Evolutionary conservation across 805 yeast genomes (phyloP).

Genomic region (Sugiyamaella lignohabitans): DNA sequence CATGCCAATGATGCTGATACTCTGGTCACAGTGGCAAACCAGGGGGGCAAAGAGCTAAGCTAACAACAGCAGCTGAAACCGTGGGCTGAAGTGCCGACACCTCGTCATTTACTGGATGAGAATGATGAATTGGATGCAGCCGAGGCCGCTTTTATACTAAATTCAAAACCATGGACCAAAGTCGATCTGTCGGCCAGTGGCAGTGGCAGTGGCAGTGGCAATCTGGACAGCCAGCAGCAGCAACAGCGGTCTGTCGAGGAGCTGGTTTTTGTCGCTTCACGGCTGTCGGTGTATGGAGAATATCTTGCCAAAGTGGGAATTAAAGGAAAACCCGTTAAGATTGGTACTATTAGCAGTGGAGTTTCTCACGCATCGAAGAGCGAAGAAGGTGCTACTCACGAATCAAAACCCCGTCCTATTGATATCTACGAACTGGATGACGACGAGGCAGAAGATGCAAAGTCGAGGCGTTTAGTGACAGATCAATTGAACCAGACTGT

Average conservation of each 20-base stretch:
- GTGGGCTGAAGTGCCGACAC: slow-evolving; percentile 42
- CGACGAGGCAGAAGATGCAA: slow-evolving; percentile 4
- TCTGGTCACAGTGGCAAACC: too few species aligned
- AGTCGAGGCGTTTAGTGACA: not conserved
- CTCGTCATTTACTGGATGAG: slow-evolving; percentile 48
- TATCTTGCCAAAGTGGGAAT: not conserved
- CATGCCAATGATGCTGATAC: too few species aligned
- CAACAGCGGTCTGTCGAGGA: slow-evolving; percentile 4
- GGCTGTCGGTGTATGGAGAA: slow-evolving; percentile 12
- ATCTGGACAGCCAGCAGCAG: not conserved
- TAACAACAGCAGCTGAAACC: slow-evolving; percentile 28
- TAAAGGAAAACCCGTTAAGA: not conserved
- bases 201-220: not conserved
- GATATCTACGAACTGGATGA: slow-evolving; percentile 18
- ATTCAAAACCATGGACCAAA: slow-evolving; percentile 16
- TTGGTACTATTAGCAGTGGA: slow-evolving; percentile 8
- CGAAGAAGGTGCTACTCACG: slow-evolving; percentile 2
- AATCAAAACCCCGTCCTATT: not conserved
- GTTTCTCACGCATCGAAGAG: not conserved
- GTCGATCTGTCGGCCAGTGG: slow-evolving; percentile 1
- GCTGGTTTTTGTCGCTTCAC: slow-evolving; percentile 19
- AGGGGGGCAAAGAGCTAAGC: too few species aligned
- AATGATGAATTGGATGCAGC: slow-evolving; percentile 28
- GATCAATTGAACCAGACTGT: not conserved
- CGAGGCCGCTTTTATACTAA: slow-evolving; percentile 10